Base-by-base conservation (phyloP, 2,329 filamentous ascomycete species). In the Apiospora pterosperma region DNA sequence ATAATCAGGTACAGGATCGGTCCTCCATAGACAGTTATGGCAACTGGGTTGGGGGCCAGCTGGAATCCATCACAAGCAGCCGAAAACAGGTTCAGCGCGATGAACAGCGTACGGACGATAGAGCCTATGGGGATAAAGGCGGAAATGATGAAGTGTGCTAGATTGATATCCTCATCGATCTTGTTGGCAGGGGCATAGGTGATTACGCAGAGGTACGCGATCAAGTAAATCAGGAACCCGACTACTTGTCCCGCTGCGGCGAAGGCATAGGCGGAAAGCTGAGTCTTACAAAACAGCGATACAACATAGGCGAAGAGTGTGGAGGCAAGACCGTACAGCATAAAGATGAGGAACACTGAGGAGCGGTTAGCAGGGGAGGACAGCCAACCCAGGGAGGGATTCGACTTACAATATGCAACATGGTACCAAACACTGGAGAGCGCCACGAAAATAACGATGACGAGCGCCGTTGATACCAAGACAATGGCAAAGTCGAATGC, bases 201-300 rank as follows among this genome's bases (percentile, higher is more conserved):
- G 66, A 95, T 80, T 34, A 92, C 88, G 61, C 81, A 84, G 75
- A 93, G 81, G 73, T 92, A 93, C 1, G 85, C 86, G 69, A 93
- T 87, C 67, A 93, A 81, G 73, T 93, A 93, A 16, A 89, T 75
- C 23, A 93, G 78, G 72, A 93, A 92, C 69, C 90, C 78, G 12
- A 91, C 80, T 8, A 90, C 90, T 76, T 97, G 92, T 19, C 88
- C 85, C 21, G 90, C 91, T 1, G 92, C 91, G 2, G 92, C 88
- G 74, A 95, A 91, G 0, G 93, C 94, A 75, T 96, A 97, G 0
- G 93, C 89, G 5, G 91, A 90, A 6, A 97, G 83, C 76, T 96
- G 93, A 36, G 90, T 93, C 61, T 85, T 87, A 38, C 90, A 87
- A 71, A 93, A 91, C 0, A 97, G 85, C 0, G 93, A 97, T 48